Evolutionary conservation across 768 basidiomycete species (phyloP).

Genomic region (Psilocybe subaeruginosa): DNA sequence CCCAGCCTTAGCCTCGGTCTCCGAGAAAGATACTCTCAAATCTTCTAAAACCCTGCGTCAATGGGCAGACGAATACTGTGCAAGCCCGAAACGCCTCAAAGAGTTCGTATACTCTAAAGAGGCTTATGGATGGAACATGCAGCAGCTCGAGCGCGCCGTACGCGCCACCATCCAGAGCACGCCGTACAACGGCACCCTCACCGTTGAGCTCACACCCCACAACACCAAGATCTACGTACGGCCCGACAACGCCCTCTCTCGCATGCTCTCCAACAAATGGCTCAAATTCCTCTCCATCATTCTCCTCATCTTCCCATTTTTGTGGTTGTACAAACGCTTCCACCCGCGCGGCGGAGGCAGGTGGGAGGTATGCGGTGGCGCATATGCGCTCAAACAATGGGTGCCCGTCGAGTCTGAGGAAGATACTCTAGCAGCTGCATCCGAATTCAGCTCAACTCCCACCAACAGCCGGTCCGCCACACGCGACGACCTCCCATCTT

Average conservation of each 20-base stretch:
- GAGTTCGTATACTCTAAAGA: constrained; percentile 81
- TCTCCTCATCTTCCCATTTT: constrained; percentile 74
- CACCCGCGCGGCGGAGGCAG: constrained; percentile 66
- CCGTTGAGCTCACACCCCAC: constrained; percentile 52
- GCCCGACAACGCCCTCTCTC: constrained; percentile 66
- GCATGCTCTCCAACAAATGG: constrained; percentile 72
- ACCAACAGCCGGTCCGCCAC: background rate
- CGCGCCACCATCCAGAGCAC: constrained; percentile 45
- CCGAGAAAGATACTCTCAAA: constrained; percentile 35
- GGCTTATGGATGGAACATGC: constrained; percentile 50
- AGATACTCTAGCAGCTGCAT: constrained; percentile 3
- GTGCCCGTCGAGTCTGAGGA: constrained; percentile 31
- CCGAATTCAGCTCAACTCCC: background rate
- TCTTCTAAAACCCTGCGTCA: constrained; percentile 67
- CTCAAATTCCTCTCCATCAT: constrained; percentile 70
- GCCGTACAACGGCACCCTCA: constrained; percentile 47
- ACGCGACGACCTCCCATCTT: constrained; percentile 10
- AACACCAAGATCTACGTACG: constrained; percentile 62
- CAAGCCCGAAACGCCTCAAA: constrained; percentile 69
- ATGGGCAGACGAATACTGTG: constrained; percentile 87
- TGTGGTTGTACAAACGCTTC: constrained; percentile 81
- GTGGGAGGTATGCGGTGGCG: constrained; percentile 79
- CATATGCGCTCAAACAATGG: constrained; percentile 69
- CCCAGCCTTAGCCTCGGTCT: constrained; percentile 6
- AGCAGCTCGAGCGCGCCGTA: constrained; percentile 39